A percentile compares a stretch with the other conserved stretches of the same genome.
phyloP scores from a whole-genome alignment of 441 rosid genomes.

The Croton laevigatus region DNA sequence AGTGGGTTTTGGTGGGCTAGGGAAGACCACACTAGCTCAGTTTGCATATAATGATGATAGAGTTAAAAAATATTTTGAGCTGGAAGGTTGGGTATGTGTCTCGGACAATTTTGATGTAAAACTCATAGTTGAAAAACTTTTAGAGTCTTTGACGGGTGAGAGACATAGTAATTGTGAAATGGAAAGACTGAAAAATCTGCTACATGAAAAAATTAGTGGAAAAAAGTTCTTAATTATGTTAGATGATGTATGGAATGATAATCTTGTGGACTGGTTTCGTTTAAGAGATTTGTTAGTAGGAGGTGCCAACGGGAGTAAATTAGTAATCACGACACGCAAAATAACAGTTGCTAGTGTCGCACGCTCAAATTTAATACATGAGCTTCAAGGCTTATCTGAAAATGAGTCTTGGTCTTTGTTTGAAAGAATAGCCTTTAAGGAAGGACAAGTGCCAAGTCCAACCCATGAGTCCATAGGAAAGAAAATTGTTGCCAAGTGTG shows the following conservation, averaged over 20 bases:
- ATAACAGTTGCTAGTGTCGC: conserved; percentile 9
- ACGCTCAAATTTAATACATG: neutral
- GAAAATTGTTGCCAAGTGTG: conserved; percentile 27
- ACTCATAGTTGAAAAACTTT: neutral
- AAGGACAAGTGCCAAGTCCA: neutral
- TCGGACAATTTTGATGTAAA: neutral
- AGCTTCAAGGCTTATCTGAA: conserved; percentile 18
- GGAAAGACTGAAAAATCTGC: neutral
- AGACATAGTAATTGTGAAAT: neutral
- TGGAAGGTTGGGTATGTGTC: neutral
- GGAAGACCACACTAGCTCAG: conserved; percentile 36
- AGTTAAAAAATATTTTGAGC: neutral
- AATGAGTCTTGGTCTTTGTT: conserved; percentile 19
- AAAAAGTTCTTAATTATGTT: conserved; percentile 23
- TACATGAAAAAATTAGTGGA: neutral
- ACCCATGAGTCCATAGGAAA: conserved; percentile 19
- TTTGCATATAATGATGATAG: conserved; percentile 19
- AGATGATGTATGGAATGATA: conserved; percentile 33
- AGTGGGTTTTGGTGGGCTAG: conserved; percentile 30
- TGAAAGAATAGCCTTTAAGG: conserved; percentile 13
- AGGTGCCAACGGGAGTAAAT: conserved; percentile 28
- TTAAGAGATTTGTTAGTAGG: conserved; percentile 12
- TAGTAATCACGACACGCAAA: conserved; percentile 30
- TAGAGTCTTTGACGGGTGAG: neutral
- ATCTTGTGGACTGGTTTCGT: conserved; percentile 2